Base-by-base conservation (phyloP, 2,329 filamentous ascomycete species). In the Fusarium mangiferae region DNA sequence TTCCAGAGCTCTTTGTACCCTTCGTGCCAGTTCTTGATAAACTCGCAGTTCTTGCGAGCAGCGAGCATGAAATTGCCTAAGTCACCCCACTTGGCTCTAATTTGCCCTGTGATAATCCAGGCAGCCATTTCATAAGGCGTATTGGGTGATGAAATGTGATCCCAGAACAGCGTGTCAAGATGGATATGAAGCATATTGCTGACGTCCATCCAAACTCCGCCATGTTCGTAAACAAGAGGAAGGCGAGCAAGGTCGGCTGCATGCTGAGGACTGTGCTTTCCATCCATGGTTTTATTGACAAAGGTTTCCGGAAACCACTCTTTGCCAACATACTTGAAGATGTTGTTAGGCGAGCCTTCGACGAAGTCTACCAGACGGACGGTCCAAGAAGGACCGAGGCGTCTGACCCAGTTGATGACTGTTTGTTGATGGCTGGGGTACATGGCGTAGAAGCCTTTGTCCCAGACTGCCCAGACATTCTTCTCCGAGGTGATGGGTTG, bases 401-500 rank as follows among this genome's bases (percentile, higher is more conserved):
- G 80, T n/a, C 82, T 80, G 20, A 84, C 82, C 85, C 84, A 86
- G 62, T 82, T 82, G 14, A 84, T 48, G 0, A 86, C 78, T 33
- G 83, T 86, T 30, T 78, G 76, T 46, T 79, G 79, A 51, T 80
- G 81, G 73, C 82, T 83, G 17, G 79, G 77, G 13, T 81, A 83
- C 79, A 85, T 84, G 13, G 66, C 63, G 7, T 76, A 57, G 1
- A 83, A 61, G 0, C 85, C 83, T 15, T 78, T 81, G 62, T 86
- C 80, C 84, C 84, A 86, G 63, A 84, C 84, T 5, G 84, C 83
- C 84, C 84, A 86, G 6, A 86, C 79, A 45, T 86, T 86, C 69
- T 83, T 84, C 58, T 85, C 83, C 0, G 81, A 82, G 2, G 78
- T 81, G 45, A 82, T 60, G n/a, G 82, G 79, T 5, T 72, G 76